Percentiles rank a stretch among this genome's conserved stretches.
Evolutionary conservation across 2,329 filamentous ascomycete genomes (phyloP).

Genomic region (Ophidiomyces ophidiicola): DNA sequence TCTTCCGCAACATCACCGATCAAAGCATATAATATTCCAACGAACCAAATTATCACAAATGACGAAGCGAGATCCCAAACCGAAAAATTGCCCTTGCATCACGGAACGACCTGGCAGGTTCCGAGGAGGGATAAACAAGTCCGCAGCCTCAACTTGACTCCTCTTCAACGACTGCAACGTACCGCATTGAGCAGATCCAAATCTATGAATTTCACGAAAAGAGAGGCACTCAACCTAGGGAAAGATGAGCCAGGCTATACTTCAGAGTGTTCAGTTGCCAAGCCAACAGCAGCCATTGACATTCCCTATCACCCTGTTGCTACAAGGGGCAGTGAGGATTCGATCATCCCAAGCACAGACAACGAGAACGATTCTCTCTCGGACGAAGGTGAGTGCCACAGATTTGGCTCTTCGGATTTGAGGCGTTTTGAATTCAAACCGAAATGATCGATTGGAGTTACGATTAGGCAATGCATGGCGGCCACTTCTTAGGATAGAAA

Average conservation of each 20-base stretch:
- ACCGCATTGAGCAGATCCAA: conserved; percentile 29
- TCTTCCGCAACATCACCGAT: no score
- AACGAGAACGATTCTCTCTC: conserved; percentile 20
- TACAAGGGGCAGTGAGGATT: conserved; percentile 39
- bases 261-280: conserved; percentile 12
- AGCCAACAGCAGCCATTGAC: neutral
- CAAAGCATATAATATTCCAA: no score
- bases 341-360: conserved; percentile 40
- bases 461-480: no score
- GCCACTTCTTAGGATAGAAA: neutral
- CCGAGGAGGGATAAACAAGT: conserved; percentile 13
- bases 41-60: no score
- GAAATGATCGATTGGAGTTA: neutral
- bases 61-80: no score
- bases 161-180: conserved; percentile 33
- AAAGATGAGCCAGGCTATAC: conserved; percentile 14
- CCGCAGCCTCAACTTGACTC: conserved; percentile 23
- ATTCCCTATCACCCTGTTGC: neutral
- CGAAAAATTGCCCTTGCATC: no score
- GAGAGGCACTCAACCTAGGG: neutral
- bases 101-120: no score
- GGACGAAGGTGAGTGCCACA: conserved; percentile 2
- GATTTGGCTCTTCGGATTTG: conserved; percentile 12
- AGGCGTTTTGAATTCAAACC: conserved; percentile 11
- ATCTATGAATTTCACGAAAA: conserved; percentile 23